Base-by-base conservation (phyloP, 148 eudicot genomes). In the Suaeda aralocaspica region DNA sequence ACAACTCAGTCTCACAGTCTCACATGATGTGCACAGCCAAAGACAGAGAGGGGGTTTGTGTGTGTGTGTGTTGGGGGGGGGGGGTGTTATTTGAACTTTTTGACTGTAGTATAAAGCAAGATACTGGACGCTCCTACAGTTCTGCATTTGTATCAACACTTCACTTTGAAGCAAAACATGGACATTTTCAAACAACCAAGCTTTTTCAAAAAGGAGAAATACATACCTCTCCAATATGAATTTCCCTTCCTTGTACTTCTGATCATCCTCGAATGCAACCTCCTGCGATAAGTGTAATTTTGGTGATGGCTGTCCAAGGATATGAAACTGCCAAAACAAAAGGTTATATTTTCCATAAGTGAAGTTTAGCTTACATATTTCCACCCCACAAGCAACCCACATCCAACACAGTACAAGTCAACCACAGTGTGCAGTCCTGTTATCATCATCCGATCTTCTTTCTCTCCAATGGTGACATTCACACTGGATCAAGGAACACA, bases 361-460 rank as follows among this genome's bases (percentile, higher is more conserved):
- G 74, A 9, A 66, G 13, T 36, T 61, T 41, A 59, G 26, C 87
- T 82, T 76, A 92, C 98, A 68, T 92, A 92, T 89, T 85, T 90
- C 98, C 98, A 92, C 6, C 98, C 98, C 34, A 92, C 87, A 42
- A 82, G 70, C n/a, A 88, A 80, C 65, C 98, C 92, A 77, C 98
- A 92, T 9, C 83, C 75, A 50, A 92, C 92, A 49, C 98, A 92
- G 74, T 84, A 90, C 39, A 88, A 88, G 83, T 90, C 96, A 45
- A 67, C 88, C 51, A 90, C 92, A 4, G 85, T 88, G 72, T 90
- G 96, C 91, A 88, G 22, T 69, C 98, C 98, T 25, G 96, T 92
- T 60, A 84, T 80, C 98, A 92, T 90, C 85, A 80, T 72, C 50
- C 94, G 78, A 16, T 86, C 90, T 80, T 92, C 96, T 82, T 79